phyloP scores from a whole-genome alignment of 768 basidiomycete genomes.

The Boletus fagicola region DNA sequence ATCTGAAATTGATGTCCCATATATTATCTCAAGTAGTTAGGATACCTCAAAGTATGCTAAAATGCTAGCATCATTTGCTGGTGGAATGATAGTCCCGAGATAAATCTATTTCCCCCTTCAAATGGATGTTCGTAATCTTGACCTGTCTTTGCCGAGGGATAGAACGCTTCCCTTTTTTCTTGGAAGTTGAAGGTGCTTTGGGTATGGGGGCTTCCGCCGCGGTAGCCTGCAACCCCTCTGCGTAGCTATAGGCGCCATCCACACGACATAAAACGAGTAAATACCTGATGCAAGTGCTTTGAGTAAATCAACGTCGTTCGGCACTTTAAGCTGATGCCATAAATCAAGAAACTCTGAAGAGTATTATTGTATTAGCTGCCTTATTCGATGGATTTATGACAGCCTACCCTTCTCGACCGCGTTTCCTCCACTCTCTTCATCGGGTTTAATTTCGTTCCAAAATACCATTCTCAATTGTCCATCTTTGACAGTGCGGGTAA shows the following conservation, averaged over 20 bases:
- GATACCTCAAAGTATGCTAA: not conserved
- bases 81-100: constrained; percentile 60
- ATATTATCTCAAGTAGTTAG: not conserved
- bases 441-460: constrained; percentile 85
- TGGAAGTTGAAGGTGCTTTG: constrained; percentile 54
- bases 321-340: constrained; percentile 83
- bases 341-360: constrained; percentile 77
- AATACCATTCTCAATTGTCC: constrained; percentile 82
- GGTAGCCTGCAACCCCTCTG: constrained; percentile 82
- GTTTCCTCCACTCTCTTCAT: constrained; percentile 66
- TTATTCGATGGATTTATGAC: not conserved
- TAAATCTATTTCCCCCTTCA: constrained; percentile 84
- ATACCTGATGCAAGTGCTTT: constrained; percentile 73
- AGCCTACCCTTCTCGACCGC: constrained; percentile 75
- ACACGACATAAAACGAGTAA: constrained; percentile 7
- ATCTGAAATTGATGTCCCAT: not conserved
- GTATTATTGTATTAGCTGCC: constrained; percentile 7
- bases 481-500: constrained; percentile 83
- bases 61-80: constrained; percentile 12
- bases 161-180: constrained; percentile 81
- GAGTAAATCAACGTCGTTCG: constrained; percentile 80
- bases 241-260: constrained; percentile 1
- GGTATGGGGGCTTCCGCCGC: constrained; percentile 59
- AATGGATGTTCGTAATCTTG: constrained; percentile 85
- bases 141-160: constrained; percentile 72